Conservation (phyloP, 2,329 filamentous ascomycete genomes). For the Alternaria gansuensis region DNA sequence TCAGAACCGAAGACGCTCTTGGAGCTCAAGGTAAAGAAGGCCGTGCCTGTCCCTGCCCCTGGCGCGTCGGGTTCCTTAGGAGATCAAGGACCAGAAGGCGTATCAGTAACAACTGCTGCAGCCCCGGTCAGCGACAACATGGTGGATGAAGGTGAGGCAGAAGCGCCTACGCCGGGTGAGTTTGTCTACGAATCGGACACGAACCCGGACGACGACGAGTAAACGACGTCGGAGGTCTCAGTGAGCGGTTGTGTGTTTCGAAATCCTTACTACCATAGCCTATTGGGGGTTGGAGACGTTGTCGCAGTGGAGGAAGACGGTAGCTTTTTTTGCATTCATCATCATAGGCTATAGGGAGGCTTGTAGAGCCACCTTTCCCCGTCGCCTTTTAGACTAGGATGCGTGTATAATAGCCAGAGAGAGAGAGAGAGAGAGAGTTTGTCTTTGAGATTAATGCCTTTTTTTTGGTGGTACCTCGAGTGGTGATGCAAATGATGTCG, state of each 20-base stretch:
- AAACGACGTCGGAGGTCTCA: slow-evolving; percentile 17
- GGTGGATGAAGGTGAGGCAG: slow-evolving; percentile 84
- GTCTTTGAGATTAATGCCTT: slow-evolving; percentile 20
- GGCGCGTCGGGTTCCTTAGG: slow-evolving; percentile 52
- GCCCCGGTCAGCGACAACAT: slow-evolving; percentile 69
- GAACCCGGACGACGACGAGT: slow-evolving; percentile 57
- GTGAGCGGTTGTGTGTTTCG: slow-evolving; percentile 20
- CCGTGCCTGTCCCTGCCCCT: slow-evolving; percentile 58
- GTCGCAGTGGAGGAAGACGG: slow-evolving; percentile 9
- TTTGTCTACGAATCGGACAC: slow-evolving; percentile 82
- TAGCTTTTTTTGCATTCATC: slow-evolving; percentile 37
- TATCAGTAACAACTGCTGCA: slow-evolving; percentile 75
- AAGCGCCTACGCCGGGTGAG: slow-evolving; percentile 73
- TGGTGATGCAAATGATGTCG: neutral
- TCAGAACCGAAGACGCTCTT: slow-evolving; percentile 80
- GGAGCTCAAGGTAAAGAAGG: slow-evolving; percentile 91
- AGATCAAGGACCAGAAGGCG: slow-evolving; percentile 56
- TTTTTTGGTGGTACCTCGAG: neutral
- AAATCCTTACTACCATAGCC: slow-evolving; percentile 33
- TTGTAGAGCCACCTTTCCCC: slow-evolving; percentile 40
- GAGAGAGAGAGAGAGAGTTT: slow-evolving; percentile 3
- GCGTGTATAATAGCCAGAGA: slow-evolving; percentile 42
- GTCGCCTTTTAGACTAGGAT: slow-evolving; percentile 35
- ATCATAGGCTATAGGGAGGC: slow-evolving; percentile 35
- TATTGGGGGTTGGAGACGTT: slow-evolving; percentile 19